phyloP scores from a whole-genome alignment of 805 yeast genomes.

The Candida methanosorbosa region DNA sequence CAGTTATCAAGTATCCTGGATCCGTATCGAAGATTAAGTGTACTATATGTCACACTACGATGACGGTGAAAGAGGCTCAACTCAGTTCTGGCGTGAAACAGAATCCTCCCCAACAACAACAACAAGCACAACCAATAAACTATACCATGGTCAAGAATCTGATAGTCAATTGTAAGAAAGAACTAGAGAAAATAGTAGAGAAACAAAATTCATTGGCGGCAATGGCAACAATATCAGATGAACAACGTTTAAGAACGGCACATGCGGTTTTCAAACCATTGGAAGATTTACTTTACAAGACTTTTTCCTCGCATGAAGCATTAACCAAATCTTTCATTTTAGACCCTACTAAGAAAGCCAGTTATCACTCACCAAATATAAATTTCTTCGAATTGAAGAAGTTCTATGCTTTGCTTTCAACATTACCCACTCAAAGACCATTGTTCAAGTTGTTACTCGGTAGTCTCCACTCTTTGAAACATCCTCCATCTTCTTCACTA shows the following conservation, averaged over 20 bases:
- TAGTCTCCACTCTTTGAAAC: conserved; percentile 41
- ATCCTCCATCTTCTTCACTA: conserved; percentile 28
- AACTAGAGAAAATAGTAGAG: conserved; percentile 4
- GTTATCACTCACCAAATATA: conserved; percentile 39
- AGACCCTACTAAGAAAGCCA: conserved; percentile 13
- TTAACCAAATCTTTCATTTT: conserved; percentile 50
- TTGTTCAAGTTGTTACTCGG: conserved; percentile 45
- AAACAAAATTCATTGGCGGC: background rate
- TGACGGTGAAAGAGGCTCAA: too few relatives aligned
- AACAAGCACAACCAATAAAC: background rate
- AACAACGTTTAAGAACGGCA: conserved; percentile 1
- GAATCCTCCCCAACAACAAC: background rate
- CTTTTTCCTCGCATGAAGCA: conserved; percentile 38
- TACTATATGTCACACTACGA: conserved; percentile 51
- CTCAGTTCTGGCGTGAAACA: too few relatives aligned
- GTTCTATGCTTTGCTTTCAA: conserved; percentile 36
- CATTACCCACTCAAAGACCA: conserved; percentile 55
- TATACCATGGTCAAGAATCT: conserved; percentile 10
- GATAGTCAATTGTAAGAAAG: conserved; percentile 25
- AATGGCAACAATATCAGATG: background rate
- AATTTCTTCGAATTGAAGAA: conserved; percentile 37
- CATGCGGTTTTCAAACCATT: conserved; percentile 36
- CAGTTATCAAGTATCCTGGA: conserved; percentile 29
- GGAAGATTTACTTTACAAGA: conserved; percentile 33
- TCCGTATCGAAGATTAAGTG: conserved; percentile 41